Conservation (phyloP, 1,139 yeast species). For the Hyphopichia buzzinii region DNA sequence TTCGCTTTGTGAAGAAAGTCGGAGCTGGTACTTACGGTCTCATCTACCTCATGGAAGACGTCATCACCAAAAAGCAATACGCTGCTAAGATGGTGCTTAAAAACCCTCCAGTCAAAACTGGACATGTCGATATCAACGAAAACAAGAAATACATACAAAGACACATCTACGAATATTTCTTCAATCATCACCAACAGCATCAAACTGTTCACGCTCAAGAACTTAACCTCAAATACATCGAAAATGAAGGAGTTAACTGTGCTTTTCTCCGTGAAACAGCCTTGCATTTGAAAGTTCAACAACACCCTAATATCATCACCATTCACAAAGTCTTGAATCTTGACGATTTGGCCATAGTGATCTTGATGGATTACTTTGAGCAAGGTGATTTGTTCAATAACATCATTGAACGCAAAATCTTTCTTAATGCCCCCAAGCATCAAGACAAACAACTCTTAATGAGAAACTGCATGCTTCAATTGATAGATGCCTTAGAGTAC, state of each 20-base stretch:
- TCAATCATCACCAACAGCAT: slow-evolving; percentile 10
- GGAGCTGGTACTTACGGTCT: slow-evolving; percentile 92
- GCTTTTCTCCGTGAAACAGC: slow-evolving; percentile 65
- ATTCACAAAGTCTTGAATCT: slow-evolving; percentile 68
- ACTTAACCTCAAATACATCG: slow-evolving; percentile 44
- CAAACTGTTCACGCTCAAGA: slow-evolving; percentile 14
- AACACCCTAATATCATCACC: slow-evolving; percentile 75
- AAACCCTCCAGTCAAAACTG: slow-evolving; percentile 21
- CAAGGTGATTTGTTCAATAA: slow-evolving; percentile 81
- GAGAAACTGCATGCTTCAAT: slow-evolving; percentile 71
- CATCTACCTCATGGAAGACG: slow-evolving; percentile 69
- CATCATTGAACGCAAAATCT: slow-evolving; percentile 66
- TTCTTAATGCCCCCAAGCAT: slow-evolving; percentile 43
- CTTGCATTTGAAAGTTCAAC: slow-evolving; percentile 69
- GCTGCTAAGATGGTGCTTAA: slow-evolving; percentile 78
- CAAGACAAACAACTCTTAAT: slow-evolving; percentile 40
- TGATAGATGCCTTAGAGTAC: slow-evolving; percentile 68
- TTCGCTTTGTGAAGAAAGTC: slow-evolving; percentile 49
- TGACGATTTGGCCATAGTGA: slow-evolving; percentile 56
- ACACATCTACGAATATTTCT: slow-evolving; percentile 29
- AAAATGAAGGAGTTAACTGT: slow-evolving; percentile 39
- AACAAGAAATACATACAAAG: slow-evolving; percentile 34
- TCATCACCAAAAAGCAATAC: slow-evolving; percentile 45
- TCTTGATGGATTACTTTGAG: slow-evolving; percentile 80
- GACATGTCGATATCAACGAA: slow-evolving; percentile 20